Evolutionary conservation across 208 protist genomes (phyloP), one percentile per base, ranked within the genome.

Genomic region (Porcisia hertigi): DNA sequence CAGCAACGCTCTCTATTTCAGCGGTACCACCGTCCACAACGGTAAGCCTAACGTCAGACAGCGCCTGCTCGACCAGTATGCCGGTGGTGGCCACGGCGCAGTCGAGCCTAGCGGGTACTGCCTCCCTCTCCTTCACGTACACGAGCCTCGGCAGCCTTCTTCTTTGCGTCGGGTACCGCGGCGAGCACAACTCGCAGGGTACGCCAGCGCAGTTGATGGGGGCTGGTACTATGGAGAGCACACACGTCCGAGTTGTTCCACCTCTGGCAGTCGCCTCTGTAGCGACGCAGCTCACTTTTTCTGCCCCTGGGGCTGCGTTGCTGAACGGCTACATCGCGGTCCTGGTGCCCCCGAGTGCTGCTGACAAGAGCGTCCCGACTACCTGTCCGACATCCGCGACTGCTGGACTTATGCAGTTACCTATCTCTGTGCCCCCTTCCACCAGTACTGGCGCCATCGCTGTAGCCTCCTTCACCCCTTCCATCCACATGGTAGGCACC

Each of bases 121-220:
- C 77, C 20, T 79, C 77, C 25, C 39, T 81, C 2, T 12, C 80
- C 4, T 55, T 92, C 5, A 69, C 63, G 8, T 76, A 82, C 74
- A 52, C 1, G 14, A 59, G 43, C 43, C n/a, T 34, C 5, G 79
- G 65, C 14, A 65, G 57, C 11, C 77, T 94, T 30, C 62, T 71
- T 6, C 71, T 92, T 23, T 94, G 90, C 80, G 90, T 86, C 6
- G 87, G 81, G 30, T 94, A 92, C 82, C 58, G 54, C 2, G 87
- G 85, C 8, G 86, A 82, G 71, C 23, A 57, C 8, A 77, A 83
- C 23, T 75, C 64, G n/a, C 64, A 69, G 30, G 53, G 79, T 11
- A 83, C 80, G 23, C 66, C 75, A 39, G 63, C 82, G 16, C 59
- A 75, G 43, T 49, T 86, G 41, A 64, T 85, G 52, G 9, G 67